These are phyloP conservation scores for Adansonia madagascariensis DNA, from an alignment of 441 rosid genomes.

Conservation along the genomic window DNA sequence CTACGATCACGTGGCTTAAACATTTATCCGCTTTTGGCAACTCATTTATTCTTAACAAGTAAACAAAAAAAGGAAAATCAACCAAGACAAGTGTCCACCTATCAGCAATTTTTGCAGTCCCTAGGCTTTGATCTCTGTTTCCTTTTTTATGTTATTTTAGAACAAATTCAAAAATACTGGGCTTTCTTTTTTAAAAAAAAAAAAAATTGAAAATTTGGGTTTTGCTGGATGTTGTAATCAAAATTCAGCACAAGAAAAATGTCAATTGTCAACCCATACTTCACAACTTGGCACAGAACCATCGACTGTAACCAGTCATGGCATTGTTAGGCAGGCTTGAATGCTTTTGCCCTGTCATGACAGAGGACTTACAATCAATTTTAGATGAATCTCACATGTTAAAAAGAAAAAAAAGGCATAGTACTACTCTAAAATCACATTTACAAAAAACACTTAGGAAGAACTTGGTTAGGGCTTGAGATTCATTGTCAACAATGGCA, in stretches of 20 bases:
- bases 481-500: too few species aligned
- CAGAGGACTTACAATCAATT: background rate
- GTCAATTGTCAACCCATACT: background rate
- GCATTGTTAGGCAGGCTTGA: too few species aligned
- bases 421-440: too few species aligned
- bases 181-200: too few species aligned
- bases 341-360: background rate
- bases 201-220: background rate
- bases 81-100: background rate
- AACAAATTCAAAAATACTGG: too few species aligned
- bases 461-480: too few species aligned
- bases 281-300: background rate
- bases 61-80: background rate
- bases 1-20: too few species aligned
- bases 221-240: too few species aligned
- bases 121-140: background rate
- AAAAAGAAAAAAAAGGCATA: too few species aligned
- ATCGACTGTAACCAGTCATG: background rate
- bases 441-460: too few species aligned
- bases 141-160: too few species aligned
- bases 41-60: background rate
- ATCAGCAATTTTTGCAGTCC: background rate
- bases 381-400: background rate
- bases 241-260: too few species aligned
- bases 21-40: background rate